phyloP scores from a whole-genome alignment of 2,329 filamentous ascomycete genomes.

The Sporothrix brunneoviolacea region DNA sequence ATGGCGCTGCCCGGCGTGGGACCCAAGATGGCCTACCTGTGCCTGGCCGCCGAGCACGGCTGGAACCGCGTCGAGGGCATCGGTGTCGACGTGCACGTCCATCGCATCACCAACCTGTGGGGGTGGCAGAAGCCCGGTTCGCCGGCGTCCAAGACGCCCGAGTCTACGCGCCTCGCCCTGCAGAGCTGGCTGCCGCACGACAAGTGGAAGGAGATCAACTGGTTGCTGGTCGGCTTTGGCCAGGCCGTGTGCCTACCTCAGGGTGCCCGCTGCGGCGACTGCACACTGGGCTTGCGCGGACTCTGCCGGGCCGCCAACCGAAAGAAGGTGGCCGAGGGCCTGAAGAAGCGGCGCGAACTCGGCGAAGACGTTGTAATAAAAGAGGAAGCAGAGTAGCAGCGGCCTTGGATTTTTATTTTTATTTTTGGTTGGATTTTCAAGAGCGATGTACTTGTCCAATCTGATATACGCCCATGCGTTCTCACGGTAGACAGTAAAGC shows the following conservation, averaged over 20 bases:
- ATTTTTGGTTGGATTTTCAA: too few species aligned
- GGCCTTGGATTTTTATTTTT: too few species aligned
- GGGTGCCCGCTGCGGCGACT: slow-evolving; percentile 75
- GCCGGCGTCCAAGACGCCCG: slow-evolving; percentile 59
- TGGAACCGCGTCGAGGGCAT: slow-evolving; percentile 64
- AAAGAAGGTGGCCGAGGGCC: slow-evolving; percentile 53
- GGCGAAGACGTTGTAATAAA: slow-evolving; percentile 22
- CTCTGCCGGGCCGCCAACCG: slow-evolving; percentile 68
- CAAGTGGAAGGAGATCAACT: slow-evolving; percentile 88
- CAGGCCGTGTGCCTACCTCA: slow-evolving; percentile 81
- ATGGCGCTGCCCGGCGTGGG: slow-evolving; percentile 78
- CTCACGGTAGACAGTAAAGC: too few species aligned
- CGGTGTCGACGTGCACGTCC: slow-evolving; percentile 90
- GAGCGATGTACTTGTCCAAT: too few species aligned
- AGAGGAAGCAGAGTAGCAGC: slow-evolving; percentile 10
- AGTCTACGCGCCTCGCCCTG: slow-evolving; percentile 70
- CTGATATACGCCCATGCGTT: too few species aligned
- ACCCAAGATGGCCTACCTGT: slow-evolving; percentile 91
- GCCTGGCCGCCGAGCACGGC: slow-evolving; percentile 62
- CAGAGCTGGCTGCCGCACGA: slow-evolving; percentile 79
- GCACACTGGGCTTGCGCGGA: slow-evolving; percentile 67
- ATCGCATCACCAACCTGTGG: slow-evolving; percentile 91
- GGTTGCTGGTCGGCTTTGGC: slow-evolving; percentile 78
- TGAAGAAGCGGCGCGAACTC: slow-evolving; percentile 40
- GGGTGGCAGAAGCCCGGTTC: slow-evolving; percentile 58